Evolutionary conservation across 805 yeast species (phyloP), one percentile per base, ranked within the genome.

Genomic region (Pichia paraexigua): DNA sequence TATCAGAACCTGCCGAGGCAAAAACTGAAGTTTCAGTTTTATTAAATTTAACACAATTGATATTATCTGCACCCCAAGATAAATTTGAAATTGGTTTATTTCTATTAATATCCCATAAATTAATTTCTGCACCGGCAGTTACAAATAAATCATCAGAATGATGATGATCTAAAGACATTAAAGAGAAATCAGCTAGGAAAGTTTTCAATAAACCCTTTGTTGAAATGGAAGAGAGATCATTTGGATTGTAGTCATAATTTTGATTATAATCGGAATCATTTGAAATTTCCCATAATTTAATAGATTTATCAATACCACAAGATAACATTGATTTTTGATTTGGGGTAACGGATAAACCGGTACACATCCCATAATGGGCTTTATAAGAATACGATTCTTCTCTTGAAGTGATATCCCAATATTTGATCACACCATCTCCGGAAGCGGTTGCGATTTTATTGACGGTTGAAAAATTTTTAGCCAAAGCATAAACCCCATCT

Each of bases 31-130:
- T 87, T 65, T 94, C 97, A 0, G 95, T 87, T 66, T 82, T 83
- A 67, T 94, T 94, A 70, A 92, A 94, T 62, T 82, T 80, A 37
- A 92, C 97, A 8, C 83, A 75, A 50, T 76, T 82, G 49, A 92
- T 76, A 63, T 90, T 90, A 66, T 94, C 99, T 11, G 96, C 95
- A 47, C 98, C 99, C 99, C 99, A 94, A 2, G 95, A 80, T 47
- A 94, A 71, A 58, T 88, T 78, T 8, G 88, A 75, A 4, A 85
- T 66, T 27, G 96, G 90, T 60, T 85, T 82, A 27, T 88, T 80
- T 60, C 99, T 77, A 57, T 78, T 77, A 49, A 81, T 72, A 66
- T 94, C 96, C 99, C 99, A 94, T n/a, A 95, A 68, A 63, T 91
- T 89, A 51, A 95, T 85, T 18, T 77, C 73, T 0, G 88, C 87